These are phyloP conservation scores for Tephrocybe sp. DNA, from an alignment of 768 basidiomycete genomes.

Conservation along the genomic window DNA sequence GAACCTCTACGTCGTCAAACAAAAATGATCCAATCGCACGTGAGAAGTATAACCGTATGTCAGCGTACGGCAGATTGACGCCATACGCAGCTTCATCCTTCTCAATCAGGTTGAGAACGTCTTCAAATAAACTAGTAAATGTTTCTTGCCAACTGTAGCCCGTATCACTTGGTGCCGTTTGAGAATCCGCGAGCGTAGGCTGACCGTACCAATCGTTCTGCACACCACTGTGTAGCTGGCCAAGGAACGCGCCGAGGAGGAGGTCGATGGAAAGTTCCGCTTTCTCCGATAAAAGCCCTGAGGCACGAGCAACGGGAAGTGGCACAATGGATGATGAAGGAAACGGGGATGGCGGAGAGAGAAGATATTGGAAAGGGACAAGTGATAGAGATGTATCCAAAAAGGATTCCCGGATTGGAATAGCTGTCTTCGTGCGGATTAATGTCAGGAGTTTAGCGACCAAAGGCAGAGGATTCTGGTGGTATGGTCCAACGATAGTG, in stretches of 20 bases:
- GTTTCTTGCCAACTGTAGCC: constrained; percentile 78
- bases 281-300: constrained; percentile 32
- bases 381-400: constrained; percentile 47
- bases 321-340: constrained; percentile 35
- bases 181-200: constrained; percentile 28
- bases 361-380: constrained; percentile 51
- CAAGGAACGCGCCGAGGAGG: constrained; percentile 59
- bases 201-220: constrained; percentile 78
- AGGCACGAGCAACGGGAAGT: constrained; percentile 37
- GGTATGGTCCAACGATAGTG: constrained; percentile 20
- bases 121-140: constrained; percentile 61
- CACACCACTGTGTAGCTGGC: constrained; percentile 60
- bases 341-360: constrained; percentile 43
- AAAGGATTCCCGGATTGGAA: constrained; percentile 50
- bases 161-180: constrained; percentile 30
- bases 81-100: constrained; percentile 16
- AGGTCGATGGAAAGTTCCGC: constrained; percentile 53
- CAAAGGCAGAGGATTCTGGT: constrained; percentile 35
- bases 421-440: constrained; percentile 43
- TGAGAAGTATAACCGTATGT: constrained; percentile 51
- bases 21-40: constrained; percentile 76
- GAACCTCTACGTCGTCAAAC: constrained; percentile 76
- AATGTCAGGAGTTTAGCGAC: constrained; percentile 39
- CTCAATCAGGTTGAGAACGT: constrained; percentile 47
- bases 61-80: constrained; percentile 35